Evolutionary conservation across 225 moss, liverwort and hornwort species (phyloP).

Genomic region (Bryum argenteum): DNA sequence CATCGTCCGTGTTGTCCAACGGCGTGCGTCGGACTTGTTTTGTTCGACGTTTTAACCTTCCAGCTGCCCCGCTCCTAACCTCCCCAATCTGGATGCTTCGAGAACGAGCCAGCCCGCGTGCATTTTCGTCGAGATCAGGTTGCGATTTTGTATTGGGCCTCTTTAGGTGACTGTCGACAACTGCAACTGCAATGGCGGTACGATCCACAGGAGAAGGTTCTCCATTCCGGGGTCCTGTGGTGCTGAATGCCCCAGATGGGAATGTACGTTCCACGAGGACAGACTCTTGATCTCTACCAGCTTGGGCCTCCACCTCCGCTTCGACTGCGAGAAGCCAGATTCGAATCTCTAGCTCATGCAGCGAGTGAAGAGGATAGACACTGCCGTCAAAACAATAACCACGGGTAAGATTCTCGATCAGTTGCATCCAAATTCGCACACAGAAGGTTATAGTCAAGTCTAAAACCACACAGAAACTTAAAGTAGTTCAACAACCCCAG

Average conservation of each 20-base stretch:
- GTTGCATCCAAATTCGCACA: slow-evolving; percentile 16
- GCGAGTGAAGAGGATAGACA: slow-evolving; percentile 78
- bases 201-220: slow-evolving; percentile 70
- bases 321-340: slow-evolving; percentile 99
- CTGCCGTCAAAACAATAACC: slow-evolving; percentile 39
- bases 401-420: slow-evolving; percentile 25
- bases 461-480: background rate
- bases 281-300: slow-evolving; percentile 63
- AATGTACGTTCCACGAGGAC: slow-evolving; percentile 59
- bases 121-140: slow-evolving; percentile 49
- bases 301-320: slow-evolving; percentile 74
- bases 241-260: slow-evolving; percentile 63
- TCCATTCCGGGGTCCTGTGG: slow-evolving; percentile 48
- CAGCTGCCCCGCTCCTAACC: slow-evolving; percentile 40
- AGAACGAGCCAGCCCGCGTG: slow-evolving; percentile 48
- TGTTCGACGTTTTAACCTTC: slow-evolving; percentile 59
- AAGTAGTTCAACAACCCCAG: slow-evolving; percentile 17
- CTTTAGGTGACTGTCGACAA: slow-evolving; percentile 82
- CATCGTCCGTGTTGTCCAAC: slow-evolving; percentile 49
- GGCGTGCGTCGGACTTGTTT: slow-evolving; percentile 67
- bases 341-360: slow-evolving; percentile 94
- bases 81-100: slow-evolving; percentile 53
- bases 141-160: slow-evolving; percentile 51
- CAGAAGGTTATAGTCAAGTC: background rate
- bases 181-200: slow-evolving; percentile 73